These are phyloP conservation scores for Colletotrichum sp. DNA, from an alignment of 2,329 filamentous ascomycete genomes.

Conservation along the genomic window DNA sequence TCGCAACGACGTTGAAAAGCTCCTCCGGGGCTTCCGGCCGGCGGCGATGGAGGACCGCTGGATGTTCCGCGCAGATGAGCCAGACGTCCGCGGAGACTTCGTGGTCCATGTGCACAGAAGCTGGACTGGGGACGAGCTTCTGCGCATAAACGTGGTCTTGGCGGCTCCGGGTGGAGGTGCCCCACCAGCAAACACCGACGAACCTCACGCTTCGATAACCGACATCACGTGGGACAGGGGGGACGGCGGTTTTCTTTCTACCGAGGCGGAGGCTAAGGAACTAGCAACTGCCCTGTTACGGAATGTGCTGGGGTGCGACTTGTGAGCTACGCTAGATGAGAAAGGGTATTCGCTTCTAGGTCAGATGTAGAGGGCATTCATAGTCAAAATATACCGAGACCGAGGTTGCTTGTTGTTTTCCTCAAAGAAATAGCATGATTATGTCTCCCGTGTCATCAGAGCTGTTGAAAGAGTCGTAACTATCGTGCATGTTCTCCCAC, in stretches of 20 bases:
- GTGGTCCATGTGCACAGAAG: neutral
- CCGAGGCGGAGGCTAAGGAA: neutral
- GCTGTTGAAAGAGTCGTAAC: neutral
- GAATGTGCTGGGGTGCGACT: neutral
- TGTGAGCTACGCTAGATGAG: neutral
- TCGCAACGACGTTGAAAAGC: neutral
- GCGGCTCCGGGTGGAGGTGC: neutral
- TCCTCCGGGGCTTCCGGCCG: neutral
- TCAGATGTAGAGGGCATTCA: neutral
- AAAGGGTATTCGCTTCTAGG: neutral
- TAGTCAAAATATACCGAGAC: neutral
- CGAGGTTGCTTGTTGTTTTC: fast-evolving
- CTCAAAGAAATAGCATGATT: fast-evolving
- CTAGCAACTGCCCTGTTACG: neutral
- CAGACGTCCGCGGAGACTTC: neutral
- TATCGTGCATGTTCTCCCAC: neutral
- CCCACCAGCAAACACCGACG: neutral
- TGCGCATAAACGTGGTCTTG: neutral
- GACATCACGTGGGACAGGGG: neutral
- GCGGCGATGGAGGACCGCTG: neutral
- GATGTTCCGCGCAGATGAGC: neutral
- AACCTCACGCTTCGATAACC: neutral
- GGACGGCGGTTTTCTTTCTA: neutral
- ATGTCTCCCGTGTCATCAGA: neutral
- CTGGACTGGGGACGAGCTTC: neutral